These are phyloP conservation scores for Gonium pectorale DNA, from an alignment of 139 green algal species.

Conservation along the genomic window DNA sequence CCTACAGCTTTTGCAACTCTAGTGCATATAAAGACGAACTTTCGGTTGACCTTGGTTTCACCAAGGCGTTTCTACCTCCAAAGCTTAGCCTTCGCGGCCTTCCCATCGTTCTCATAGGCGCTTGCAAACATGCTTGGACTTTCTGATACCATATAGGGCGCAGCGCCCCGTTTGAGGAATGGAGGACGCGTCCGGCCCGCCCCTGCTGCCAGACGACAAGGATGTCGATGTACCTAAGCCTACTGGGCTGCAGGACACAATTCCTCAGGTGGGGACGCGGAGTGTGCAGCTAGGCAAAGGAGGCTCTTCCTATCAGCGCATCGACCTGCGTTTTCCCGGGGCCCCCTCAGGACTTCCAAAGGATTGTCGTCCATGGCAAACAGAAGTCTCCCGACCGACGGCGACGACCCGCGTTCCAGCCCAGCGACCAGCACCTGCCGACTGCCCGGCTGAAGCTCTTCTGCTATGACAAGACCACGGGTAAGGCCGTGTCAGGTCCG, in stretches of 20 bases:
- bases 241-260: conserved; percentile 6
- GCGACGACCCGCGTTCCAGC: neutral
- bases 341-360: conserved; percentile 34
- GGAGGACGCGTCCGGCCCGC: conserved; percentile 1
- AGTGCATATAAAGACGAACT: too few species aligned
- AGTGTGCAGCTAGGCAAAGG: neutral
- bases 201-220: neutral
- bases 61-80: too few species aligned
- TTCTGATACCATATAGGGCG: too few species aligned
- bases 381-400: neutral
- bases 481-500: neutral
- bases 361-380: conserved; percentile 34
- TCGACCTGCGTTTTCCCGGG: neutral
- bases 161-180: too few species aligned
- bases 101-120: too few species aligned
- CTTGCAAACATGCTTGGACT: too few species aligned
- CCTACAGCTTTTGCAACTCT: too few species aligned
- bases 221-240: neutral
- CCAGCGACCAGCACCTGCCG: conserved; percentile 36
- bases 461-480: conserved; percentile 44
- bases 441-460: conserved; percentile 34
- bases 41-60: too few species aligned
- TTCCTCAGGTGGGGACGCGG: neutral
- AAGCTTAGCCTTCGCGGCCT: too few species aligned
- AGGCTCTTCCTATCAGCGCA: neutral